These are phyloP conservation scores for Aspergillus jensenii DNA, from an alignment of 2,329 filamentous ascomycete genomes.

Conservation along the genomic window DNA sequence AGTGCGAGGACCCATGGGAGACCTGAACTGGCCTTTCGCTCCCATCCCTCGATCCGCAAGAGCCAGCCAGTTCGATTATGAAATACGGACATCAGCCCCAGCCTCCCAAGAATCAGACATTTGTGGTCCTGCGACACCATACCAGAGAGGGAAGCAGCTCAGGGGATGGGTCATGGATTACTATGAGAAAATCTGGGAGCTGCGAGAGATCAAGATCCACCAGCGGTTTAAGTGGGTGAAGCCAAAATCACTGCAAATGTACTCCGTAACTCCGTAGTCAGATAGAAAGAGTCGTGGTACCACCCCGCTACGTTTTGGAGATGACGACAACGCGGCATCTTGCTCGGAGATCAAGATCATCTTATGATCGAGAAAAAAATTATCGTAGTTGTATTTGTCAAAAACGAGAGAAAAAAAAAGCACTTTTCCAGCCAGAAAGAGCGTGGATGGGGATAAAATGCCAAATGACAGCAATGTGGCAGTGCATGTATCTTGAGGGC, in stretches of 20 bases:
- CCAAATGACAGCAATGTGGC: constrained; percentile 27
- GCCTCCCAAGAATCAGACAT: not conserved
- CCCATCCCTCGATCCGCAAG: not conserved
- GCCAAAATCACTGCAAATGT: not conserved
- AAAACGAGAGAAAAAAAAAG: not conserved
- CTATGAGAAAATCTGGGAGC: not conserved
- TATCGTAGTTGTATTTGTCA: not conserved
- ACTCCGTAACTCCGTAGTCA: not conserved
- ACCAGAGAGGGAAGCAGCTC: constrained; percentile 2
- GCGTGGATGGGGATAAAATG: constrained; percentile 4
- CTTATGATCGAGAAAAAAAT: not conserved
- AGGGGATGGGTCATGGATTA: not conserved
- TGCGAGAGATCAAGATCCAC: constrained; percentile 6
- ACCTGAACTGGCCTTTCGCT: not conserved
- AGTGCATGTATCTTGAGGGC: constrained; percentile 26
- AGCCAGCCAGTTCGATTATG: not conserved
- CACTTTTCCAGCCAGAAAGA: not conserved
- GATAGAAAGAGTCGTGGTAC: not conserved
- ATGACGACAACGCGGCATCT: not conserved
- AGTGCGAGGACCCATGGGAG: not conserved
- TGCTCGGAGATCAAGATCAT: not conserved
- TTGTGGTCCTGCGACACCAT: constrained; percentile 1
- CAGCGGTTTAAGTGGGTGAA: constrained; percentile 1
- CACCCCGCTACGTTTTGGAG: not conserved
- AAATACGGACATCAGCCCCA: not conserved